phyloP scores from a whole-genome alignment of 352 stramenopile species.

The Pythium dissimile region DNA sequence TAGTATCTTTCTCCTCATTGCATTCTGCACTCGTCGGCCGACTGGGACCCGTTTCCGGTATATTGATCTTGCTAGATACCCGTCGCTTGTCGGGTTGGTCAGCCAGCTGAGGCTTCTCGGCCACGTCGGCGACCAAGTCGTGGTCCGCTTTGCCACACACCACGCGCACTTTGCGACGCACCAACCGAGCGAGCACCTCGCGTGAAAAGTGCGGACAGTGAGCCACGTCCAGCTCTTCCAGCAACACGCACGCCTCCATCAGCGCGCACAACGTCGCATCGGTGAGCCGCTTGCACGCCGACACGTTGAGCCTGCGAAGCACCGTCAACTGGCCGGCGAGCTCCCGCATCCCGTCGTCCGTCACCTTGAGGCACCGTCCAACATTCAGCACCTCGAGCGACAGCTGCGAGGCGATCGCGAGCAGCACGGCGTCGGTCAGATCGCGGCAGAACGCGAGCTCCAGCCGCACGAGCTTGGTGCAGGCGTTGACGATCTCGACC shows the following conservation, averaged over 20 bases:
- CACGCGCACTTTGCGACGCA: conserved; percentile 51
- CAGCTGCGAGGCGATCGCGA: conserved; percentile 67
- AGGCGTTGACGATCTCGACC: conserved; percentile 66
- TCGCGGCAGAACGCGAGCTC: conserved; percentile 81
- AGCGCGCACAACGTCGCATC: conserved; percentile 51
- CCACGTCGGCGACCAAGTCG: conserved; percentile 15
- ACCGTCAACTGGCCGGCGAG: conserved; percentile 68
- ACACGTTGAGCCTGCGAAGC: conserved; percentile 63
- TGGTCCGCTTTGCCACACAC: conserved; percentile 43
- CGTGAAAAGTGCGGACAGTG: conserved; percentile 71
- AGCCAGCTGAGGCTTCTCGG: conserved; percentile 8
- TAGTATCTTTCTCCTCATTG: conserved; percentile 5
- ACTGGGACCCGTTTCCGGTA: no score
- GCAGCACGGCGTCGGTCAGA: conserved; percentile 71
- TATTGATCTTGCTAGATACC: no score
- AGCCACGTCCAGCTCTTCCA: conserved; percentile 76
- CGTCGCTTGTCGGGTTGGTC: background rate
- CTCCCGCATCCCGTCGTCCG: conserved; percentile 81
- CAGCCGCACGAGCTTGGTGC: conserved; percentile 61
- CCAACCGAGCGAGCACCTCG: conserved; percentile 49
- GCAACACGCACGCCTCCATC: conserved; percentile 43
- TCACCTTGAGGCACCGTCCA: conserved; percentile 69
- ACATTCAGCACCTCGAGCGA: conserved; percentile 78
- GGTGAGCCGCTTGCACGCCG: conserved; percentile 81
- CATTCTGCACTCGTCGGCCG: background rate